These are phyloP conservation scores for Ceratobasidium sp. DNA, from an alignment of 1,284 basidiomycete genomes.

Conservation along the genomic window DNA sequence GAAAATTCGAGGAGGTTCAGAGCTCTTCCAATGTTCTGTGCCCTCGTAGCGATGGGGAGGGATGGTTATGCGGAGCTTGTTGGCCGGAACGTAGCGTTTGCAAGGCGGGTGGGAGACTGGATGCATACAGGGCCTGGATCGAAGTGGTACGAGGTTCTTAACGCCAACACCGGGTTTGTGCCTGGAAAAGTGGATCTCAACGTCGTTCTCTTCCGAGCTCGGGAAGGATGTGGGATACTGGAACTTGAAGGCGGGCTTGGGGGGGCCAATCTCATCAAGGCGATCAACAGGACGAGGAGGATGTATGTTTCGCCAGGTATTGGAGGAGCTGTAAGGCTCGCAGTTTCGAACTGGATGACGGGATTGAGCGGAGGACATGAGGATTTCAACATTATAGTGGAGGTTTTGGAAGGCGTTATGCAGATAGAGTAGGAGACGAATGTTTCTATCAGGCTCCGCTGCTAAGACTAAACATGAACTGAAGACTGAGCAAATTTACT, in stretches of 20 bases:
- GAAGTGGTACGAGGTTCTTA: slow-evolving; percentile 58
- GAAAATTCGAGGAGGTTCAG: slow-evolving; percentile 66
- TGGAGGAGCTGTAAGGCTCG: slow-evolving; percentile 60
- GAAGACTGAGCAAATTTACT: too few relatives aligned
- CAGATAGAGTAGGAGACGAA: neutral
- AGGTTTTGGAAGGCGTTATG: slow-evolving; percentile 52
- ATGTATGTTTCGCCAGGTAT: slow-evolving; percentile 61
- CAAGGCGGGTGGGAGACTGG: slow-evolving; percentile 56
- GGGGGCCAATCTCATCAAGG: slow-evolving; percentile 53
- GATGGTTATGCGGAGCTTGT: slow-evolving; percentile 61
- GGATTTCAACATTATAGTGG: slow-evolving; percentile 52
- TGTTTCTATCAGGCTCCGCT: too few relatives aligned
- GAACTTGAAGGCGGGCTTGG: slow-evolving; percentile 50
- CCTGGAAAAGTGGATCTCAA: slow-evolving; percentile 56
- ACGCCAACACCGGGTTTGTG: slow-evolving; percentile 52
- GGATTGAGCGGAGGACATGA: slow-evolving; percentile 53
- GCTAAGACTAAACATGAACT: too few relatives aligned
- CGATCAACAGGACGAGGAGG: slow-evolving; percentile 59
- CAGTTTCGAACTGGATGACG: slow-evolving; percentile 64
- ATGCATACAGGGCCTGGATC: slow-evolving; percentile 53
- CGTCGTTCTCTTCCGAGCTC: slow-evolving; percentile 62
- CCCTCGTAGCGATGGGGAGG: slow-evolving; percentile 60
- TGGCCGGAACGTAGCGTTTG: slow-evolving; percentile 60
- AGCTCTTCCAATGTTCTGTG: slow-evolving; percentile 63
- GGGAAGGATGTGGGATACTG: slow-evolving; percentile 50